Evolutionary conservation across 352 stramenopile genomes (phyloP), one percentile per base, ranked within the genome.

Genomic region (Phytophthora quininea): DNA sequence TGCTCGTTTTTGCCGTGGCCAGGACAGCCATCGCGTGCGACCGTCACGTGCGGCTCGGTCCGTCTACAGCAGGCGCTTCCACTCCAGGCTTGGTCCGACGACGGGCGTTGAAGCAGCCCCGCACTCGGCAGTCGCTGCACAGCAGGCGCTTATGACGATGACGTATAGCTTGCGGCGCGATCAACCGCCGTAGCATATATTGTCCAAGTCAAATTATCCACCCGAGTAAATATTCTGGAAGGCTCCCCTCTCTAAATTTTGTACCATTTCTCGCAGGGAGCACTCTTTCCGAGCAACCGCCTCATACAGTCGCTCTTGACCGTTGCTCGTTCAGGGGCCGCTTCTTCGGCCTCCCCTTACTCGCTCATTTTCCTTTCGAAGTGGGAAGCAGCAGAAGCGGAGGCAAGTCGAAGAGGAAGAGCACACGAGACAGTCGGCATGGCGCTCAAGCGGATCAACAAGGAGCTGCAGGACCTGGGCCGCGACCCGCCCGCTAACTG

Each of bases 401-500:
- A 69, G 62, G 43, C 50, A 50, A 64, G 67, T 65, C 56, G 56
- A 42, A 62, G 54, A 61, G 37, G 35, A 64, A 51, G 40, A 54
- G n/a, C n/a, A n/a, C n/a, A 43, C 58, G 29, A 55, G 45, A 4
- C 27, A 55, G 31, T 3, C 9, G 56, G 54, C 30, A 98, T 98
- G 93, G 93, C 94, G 71, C 72, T 98, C 45, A 98, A 98, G 80
- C 88, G 95, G 67, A 97, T 98, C 68, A 98, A 98, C 82, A 98
- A 98, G 80, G 96, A 99, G 74, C 82, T 99, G 60, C 86, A 97
- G 77, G 94, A 98, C 73, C 76, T 98, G 54, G 92, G 92, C 37
- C 91, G 88, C 63, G 97, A 99, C 80, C 98, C 98, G 37, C 97
- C 97, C 47, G 95, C 97, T 40, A 99, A 99, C 82, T 99, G 97